Percentiles rank a stretch among this genome's conserved stretches.
These are phyloP conservation scores for Ceraceosorus guamensis DNA, from an alignment of 1,284 basidiomycete genomes.

Conservation along the genomic window DNA sequence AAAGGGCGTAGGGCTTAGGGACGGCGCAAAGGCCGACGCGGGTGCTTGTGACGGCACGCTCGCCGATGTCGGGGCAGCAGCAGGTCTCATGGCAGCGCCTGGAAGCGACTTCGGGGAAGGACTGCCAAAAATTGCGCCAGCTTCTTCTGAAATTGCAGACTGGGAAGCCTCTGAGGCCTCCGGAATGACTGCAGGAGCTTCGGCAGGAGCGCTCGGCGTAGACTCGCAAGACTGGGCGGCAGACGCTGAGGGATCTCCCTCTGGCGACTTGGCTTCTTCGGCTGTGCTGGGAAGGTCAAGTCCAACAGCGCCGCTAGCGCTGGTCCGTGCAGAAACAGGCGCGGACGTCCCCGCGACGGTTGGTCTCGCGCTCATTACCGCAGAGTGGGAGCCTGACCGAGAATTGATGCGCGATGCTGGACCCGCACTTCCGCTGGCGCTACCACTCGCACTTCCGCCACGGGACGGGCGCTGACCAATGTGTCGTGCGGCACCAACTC, in stretches of 20 bases:
- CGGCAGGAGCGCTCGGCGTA: not conserved
- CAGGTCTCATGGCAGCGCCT: not conserved
- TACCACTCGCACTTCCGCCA: not conserved
- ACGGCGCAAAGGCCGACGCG: constrained; percentile 3
- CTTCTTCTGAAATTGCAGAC: not conserved
- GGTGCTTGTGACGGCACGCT: constrained; percentile 1
- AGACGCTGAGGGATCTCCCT: too few relatives aligned
- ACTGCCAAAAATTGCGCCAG: not conserved
- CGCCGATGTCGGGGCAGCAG: too few relatives aligned
- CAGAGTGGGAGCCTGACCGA: too few relatives aligned
- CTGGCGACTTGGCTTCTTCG: too few relatives aligned
- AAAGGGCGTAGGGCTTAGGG: too few relatives aligned
- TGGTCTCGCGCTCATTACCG: not conserved
- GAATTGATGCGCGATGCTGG: not conserved
- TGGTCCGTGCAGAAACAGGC: too few relatives aligned
- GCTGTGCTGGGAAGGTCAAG: too few relatives aligned
- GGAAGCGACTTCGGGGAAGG: not conserved
- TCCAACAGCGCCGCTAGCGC: too few relatives aligned
- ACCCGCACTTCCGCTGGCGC: not conserved
- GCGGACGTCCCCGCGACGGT: not conserved
- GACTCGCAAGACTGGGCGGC: not conserved
- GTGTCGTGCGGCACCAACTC: not conserved
- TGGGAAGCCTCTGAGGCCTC: not conserved
- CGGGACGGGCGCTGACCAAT: not conserved
- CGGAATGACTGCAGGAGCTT: not conserved